Base-by-base conservation (phyloP, 208 protist genomes). In the Sergeia podlipaevii region DNA sequence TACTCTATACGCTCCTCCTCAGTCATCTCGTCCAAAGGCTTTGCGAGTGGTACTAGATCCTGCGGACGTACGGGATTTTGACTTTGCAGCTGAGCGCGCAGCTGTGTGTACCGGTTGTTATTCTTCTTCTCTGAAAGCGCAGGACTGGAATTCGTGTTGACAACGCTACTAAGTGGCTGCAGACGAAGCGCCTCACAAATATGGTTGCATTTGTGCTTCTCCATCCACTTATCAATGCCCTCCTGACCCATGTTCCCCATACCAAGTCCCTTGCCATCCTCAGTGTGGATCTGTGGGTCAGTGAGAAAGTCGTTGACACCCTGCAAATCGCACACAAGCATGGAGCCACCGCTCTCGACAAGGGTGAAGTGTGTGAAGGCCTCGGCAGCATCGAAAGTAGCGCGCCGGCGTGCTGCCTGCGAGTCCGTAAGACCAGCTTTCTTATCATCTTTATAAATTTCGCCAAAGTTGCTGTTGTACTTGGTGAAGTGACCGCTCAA, bases 291-390 rank as follows among this genome's bases (percentile, higher is more conserved):
- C 65, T 94, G 86, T 29, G 86, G 86, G 51, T 94, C 86, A 0
- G 86, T 94, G 17, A 89, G 48, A 23, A 90, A 80, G 67, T 90
- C 86, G 34, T 87, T 56, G 1, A 91, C 83, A 20, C 86, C 86
- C 47, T 94, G 86, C 53, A 94, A 27, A 47, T 94, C 86, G 45
- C 77, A 87, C 48, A 94, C 56, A 13, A 94, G 67, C 75, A 89
- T 83, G n/a, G 61, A 73, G 0, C 77, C 74, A 10, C 74, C 75
- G 36, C 81, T 88, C 32, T 82, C 69, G 2, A 74, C 65, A 1
- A 85, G 67, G 10, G 83, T 89, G 49, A 91, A 94, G 62, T 94
- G 86, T 8, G 83, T 88, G 49, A 94, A 94, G 32, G 86, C 80
- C 67, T 97, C 85, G 4, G 92, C 84, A 0, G 85, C 84, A 21